Percentiles rank a stretch among this genome's conserved stretches.
Conservation (phyloP, 2,329 filamentous ascomycete genomes). For the Ceratocystis colombiana region DNA sequence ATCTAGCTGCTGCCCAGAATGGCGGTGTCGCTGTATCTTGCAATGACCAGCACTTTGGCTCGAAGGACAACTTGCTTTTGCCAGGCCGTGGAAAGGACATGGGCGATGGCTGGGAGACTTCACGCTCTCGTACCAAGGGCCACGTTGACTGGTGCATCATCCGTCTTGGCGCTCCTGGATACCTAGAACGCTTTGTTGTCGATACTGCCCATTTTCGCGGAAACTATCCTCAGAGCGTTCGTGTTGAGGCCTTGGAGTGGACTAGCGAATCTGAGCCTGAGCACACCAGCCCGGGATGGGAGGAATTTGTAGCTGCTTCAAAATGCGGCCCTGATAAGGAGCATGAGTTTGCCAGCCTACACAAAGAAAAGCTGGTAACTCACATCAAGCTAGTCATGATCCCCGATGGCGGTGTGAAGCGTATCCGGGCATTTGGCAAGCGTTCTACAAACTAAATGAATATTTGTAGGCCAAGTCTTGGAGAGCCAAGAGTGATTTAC, state of each 20-base stretch:
- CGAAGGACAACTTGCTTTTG: slow-evolving; percentile 68
- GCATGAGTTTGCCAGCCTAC: slow-evolving; percentile 51
- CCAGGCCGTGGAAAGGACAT: slow-evolving; percentile 72
- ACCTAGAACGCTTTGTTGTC: slow-evolving; percentile 56
- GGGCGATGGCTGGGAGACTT: slow-evolving; percentile 83
- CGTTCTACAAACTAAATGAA: slow-evolving; percentile 27
- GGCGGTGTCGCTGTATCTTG: slow-evolving; percentile 65
- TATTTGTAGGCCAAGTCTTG: background rate
- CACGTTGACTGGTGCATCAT: slow-evolving; percentile 78
- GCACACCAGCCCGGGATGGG: slow-evolving; percentile 52
- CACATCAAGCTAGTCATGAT: slow-evolving; percentile 89
- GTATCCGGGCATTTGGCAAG: slow-evolving; percentile 54
- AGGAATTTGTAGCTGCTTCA: slow-evolving; percentile 53
- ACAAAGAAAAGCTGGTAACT: slow-evolving; percentile 54
- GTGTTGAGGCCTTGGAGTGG: slow-evolving; percentile 53
- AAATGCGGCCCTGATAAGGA: slow-evolving; percentile 64
- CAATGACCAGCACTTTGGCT: slow-evolving; percentile 77
- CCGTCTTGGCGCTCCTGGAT: slow-evolving; percentile 55
- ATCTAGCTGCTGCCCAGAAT: slow-evolving; percentile 68
- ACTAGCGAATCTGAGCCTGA: slow-evolving; percentile 44
- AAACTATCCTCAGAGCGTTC: slow-evolving; percentile 70
- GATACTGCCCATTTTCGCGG: slow-evolving; percentile 78
- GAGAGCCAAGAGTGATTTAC: background rate
- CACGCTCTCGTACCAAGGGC: slow-evolving; percentile 57
- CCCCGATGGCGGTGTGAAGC: slow-evolving; percentile 86